Conservation (phyloP, 2,329 filamentous ascomycete genomes). For the Diplodia corticola region DNA sequence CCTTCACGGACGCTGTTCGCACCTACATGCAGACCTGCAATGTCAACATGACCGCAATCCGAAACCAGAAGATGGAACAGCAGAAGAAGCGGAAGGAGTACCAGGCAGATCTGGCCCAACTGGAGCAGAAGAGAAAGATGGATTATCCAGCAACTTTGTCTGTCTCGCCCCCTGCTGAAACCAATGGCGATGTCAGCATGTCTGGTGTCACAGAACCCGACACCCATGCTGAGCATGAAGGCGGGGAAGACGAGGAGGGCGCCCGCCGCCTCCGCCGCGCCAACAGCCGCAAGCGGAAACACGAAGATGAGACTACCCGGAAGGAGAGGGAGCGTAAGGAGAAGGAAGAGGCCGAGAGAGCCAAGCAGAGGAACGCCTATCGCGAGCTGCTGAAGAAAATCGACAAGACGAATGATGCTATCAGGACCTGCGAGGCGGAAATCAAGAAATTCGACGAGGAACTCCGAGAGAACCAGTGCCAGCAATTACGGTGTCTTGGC, state of each 20-base stretch:
- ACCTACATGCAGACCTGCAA: slow-evolving; percentile 90
- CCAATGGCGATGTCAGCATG: slow-evolving; percentile 60
- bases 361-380: slow-evolving; percentile 74
- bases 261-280: slow-evolving; percentile 56
- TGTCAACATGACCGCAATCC: slow-evolving; percentile 89
- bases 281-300: slow-evolving; percentile 73
- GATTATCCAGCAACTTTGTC: slow-evolving; percentile 72
- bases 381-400: slow-evolving; percentile 82
- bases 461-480: slow-evolving; percentile 88
- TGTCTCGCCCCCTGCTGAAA: slow-evolving; percentile 56
- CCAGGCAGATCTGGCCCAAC: slow-evolving; percentile 64
- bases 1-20: slow-evolving; percentile 82
- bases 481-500: slow-evolving; percentile 82
- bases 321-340: slow-evolving; percentile 67
- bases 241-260: slow-evolving; percentile 65
- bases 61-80: slow-evolving; percentile 93
- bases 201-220: slow-evolving; percentile 59
- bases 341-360: slow-evolving; percentile 60
- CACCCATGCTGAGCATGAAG: slow-evolving; percentile 62
- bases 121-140: slow-evolving; percentile 73
- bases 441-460: slow-evolving; percentile 88
- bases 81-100: slow-evolving; percentile 72
- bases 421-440: slow-evolving; percentile 80
- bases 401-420: slow-evolving; percentile 76
- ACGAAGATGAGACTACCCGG: slow-evolving; percentile 61